Percentiles rank a stretch among this genome's conserved stretches.
These are phyloP conservation scores for Prunus armeniaca DNA, from an alignment of 306 rosid species.

Conservation along the genomic window DNA sequence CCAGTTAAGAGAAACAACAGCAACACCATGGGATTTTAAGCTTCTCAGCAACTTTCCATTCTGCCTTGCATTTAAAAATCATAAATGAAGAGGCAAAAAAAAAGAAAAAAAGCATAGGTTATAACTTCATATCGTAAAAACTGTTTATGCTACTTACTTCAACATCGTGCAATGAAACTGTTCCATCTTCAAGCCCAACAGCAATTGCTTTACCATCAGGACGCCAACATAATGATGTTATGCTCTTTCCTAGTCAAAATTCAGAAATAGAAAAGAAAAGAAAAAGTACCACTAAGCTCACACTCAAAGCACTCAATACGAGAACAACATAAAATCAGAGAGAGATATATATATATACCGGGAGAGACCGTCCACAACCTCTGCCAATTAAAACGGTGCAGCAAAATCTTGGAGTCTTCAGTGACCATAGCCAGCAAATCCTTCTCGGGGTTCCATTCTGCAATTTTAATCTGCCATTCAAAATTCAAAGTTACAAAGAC, in stretches of 20 bases:
- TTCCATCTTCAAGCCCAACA: constrained; percentile 89
- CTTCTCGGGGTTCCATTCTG: constrained; percentile 99
- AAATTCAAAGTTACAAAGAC: neutral
- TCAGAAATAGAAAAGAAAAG: neutral
- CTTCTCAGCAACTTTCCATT: constrained; percentile 83
- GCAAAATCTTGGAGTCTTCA: constrained; percentile 82
- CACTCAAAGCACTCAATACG: constrained; percentile 1
- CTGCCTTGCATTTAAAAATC: constrained; percentile 41
- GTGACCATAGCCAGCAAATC: constrained; percentile 97
- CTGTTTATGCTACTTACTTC: constrained; percentile 50
- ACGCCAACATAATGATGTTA: constrained; percentile 84
- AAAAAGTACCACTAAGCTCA: neutral
- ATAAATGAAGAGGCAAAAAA: constrained; percentile 17
- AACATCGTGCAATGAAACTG: constrained; percentile 81
- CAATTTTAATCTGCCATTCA: constrained; percentile 53
- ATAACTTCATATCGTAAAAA: neutral
- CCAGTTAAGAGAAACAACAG: constrained; percentile 86
- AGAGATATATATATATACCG: constrained; percentile 39
- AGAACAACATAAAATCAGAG: constrained; percentile 7
- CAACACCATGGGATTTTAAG: constrained; percentile 69
- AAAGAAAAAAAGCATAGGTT: constrained; percentile 5
- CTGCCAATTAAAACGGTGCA: constrained; percentile 99
- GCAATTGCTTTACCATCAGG: constrained; percentile 94
- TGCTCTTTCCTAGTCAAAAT: constrained; percentile 47
- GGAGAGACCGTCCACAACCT: constrained; percentile 88